phyloP scores from a whole-genome alignment of 805 yeast species.

The Candida maltosa region DNA sequence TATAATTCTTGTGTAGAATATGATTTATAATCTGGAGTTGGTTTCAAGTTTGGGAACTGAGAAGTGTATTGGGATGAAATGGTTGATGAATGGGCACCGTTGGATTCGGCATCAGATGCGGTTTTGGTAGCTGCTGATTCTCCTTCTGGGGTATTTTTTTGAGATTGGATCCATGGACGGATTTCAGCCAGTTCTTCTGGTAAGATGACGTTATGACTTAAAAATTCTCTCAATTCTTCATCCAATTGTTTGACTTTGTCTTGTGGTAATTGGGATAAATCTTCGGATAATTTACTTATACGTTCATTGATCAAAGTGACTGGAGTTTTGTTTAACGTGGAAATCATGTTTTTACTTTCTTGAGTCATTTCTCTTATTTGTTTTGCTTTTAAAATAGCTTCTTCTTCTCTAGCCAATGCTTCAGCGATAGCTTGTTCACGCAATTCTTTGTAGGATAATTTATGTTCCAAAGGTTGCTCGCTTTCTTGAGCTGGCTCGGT shows the following conservation, averaged over 20 bases:
- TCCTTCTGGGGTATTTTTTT: conserved; percentile 1
- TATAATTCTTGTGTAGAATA: conserved; percentile 77
- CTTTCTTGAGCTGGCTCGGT: not conserved
- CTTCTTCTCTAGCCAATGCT: conserved; percentile 42
- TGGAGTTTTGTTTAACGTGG: conserved; percentile 33
- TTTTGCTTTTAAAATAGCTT: conserved; percentile 31
- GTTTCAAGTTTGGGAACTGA: conserved; percentile 59
- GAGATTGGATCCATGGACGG: conserved; percentile 31
- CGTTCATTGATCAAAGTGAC: conserved; percentile 26
- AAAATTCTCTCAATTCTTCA: conserved; percentile 37
- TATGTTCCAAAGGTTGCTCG: not conserved
- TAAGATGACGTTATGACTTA: conserved; percentile 28
- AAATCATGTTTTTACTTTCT: conserved; percentile 22
- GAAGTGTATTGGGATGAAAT: conserved; percentile 22
- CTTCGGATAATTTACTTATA: conserved; percentile 25
- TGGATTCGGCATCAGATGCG: conserved; percentile 6
- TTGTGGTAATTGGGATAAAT: conserved; percentile 25
- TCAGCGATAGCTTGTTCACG: conserved; percentile 42
- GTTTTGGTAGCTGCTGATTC: conserved; percentile 2
- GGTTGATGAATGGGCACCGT: conserved; percentile 24
- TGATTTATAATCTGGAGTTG: conserved; percentile 58
- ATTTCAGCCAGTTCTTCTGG: conserved; percentile 25
- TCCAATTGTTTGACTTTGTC: conserved; percentile 37
- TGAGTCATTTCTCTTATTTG: conserved; percentile 25
- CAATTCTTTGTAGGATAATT: conserved; percentile 16